Conservation (phyloP, 768 basidiomycete species). For the Melanogaster broomeanus region DNA sequence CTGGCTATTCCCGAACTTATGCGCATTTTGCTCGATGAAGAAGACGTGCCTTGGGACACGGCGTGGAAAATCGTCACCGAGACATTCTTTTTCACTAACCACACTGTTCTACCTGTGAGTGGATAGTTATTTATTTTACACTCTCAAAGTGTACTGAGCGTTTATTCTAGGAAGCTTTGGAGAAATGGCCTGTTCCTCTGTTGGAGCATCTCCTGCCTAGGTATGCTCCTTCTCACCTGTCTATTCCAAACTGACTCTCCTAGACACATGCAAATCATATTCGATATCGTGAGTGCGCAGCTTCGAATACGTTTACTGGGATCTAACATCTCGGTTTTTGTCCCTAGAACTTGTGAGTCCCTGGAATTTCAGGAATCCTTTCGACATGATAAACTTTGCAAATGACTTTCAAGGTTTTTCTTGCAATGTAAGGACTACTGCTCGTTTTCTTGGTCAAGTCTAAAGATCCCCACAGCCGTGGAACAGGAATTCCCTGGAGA, state of each 20-base stretch:
- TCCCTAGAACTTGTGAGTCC: conserved; percentile 39
- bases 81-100: conserved; percentile 96
- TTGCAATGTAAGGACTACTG: conserved; percentile 54
- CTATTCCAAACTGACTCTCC: not conserved
- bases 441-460: not conserved
- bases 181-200: conserved; percentile 92
- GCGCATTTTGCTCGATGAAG: conserved; percentile 91
- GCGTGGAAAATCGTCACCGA: conserved; percentile 91
- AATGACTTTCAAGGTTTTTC: conserved; percentile 42
- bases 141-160: not conserved
- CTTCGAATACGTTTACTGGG: not conserved
- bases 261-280: conserved; percentile 90
- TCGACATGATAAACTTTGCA: not conserved
- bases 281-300: conserved; percentile 68
- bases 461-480: conserved; percentile 52
- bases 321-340: conserved; percentile 12
- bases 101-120: conserved; percentile 85
- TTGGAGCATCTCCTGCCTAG: conserved; percentile 84
- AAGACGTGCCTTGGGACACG: conserved; percentile 77
- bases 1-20: conserved; percentile 94
- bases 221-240: conserved; percentile 32
- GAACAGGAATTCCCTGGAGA: conserved; percentile 91
- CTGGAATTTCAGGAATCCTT: not conserved
- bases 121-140: not conserved
- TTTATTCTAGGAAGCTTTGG: conserved; percentile 64